Evolutionary conservation across 441 rosid genomes (phyloP), one percentile per base, ranked within the genome.

Genomic region (Aleurites moluccanus): DNA sequence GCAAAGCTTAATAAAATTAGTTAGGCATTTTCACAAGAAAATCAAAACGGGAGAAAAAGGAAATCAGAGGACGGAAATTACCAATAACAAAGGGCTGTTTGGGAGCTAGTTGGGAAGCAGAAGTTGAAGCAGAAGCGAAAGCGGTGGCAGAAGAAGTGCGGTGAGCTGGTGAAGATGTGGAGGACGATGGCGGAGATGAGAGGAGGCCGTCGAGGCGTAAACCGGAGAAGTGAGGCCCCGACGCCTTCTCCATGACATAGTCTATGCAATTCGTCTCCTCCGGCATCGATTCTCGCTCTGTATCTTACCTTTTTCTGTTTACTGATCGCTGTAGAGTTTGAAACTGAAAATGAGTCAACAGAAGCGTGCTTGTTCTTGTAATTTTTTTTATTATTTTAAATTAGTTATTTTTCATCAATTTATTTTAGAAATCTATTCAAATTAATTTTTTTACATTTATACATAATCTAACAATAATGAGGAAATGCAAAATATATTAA

Each of bases 191-290:
- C 8, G 88, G 91, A 67, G 87, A 82, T 33, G 88, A 84, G 47
- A 84, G 88, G 65, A 79, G 89, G 50, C 91, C 89, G 81, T 93
- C 97, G 50, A 90, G 85, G 62, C 91, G 98, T 64, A 96, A 89
- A 80, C 99, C 98, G 81, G 98, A 96, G 88, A 93, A 95, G 89
- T 95, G 99, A 14, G 97, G 92, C 42, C 99, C 99, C 14, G 92
- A 90, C 6, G 99, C 97, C 80, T 89, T 93, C 88, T 93, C 99
- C 98, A 95, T 95, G 77, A 83, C 97, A 77, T 85, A 90, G 80
- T 93, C 99, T n/a, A 93, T 87, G 59, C 90, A 85, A 42, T 57
- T 81, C 28, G 90, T 78, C 61, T 84, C 84, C 80, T 80, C 94
- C 82, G 90, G 86, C 96, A 86, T 86, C 66, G 66, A 40, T 49